Evolutionary conservation across 179 eudicot genomes (phyloP).

Genomic region (Silene vulgaris): DNA sequence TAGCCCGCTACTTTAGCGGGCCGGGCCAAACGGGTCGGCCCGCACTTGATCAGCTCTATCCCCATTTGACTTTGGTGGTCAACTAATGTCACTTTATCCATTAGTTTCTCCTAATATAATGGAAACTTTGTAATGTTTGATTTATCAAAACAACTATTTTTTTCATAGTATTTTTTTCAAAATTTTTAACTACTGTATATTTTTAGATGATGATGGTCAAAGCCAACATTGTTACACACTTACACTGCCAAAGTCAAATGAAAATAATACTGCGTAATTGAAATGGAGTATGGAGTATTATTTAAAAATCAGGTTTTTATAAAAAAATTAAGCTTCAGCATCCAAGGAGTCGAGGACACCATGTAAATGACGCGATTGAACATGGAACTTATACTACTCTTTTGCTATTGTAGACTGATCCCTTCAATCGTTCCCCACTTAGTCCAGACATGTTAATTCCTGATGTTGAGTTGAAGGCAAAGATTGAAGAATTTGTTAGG

Average conservation of each 20-base stretch:
- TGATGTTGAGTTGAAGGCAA: slow-evolving; percentile 61
- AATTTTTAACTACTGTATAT: neutral
- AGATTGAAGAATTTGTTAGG: slow-evolving; percentile 71
- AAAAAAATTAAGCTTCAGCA: neutral
- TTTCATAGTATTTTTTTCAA: neutral
- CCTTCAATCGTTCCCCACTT: slow-evolving; percentile 92
- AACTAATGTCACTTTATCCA: neutral
- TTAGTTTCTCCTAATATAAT: neutral
- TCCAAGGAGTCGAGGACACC: neutral
- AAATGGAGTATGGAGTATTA: neutral
- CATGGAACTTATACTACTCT: too few species aligned
- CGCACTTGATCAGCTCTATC: too few species aligned
- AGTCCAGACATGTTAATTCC: slow-evolving; percentile 89
- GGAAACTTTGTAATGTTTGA: neutral
- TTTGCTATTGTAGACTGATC: slow-evolving; percentile 64
- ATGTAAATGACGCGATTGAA: too few species aligned
- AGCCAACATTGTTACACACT: neutral
- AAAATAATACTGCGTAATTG: neutral
- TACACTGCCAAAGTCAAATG: neutral
- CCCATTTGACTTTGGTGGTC: neutral
- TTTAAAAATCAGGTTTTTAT: neutral
- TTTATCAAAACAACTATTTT: neutral
- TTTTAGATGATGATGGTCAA: neutral
- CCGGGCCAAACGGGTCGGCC: too few species aligned
- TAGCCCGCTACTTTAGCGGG: too few species aligned